Base-by-base conservation (phyloP, 2,329 filamentous ascomycete species). In the Aspergillus sergii region DNA sequence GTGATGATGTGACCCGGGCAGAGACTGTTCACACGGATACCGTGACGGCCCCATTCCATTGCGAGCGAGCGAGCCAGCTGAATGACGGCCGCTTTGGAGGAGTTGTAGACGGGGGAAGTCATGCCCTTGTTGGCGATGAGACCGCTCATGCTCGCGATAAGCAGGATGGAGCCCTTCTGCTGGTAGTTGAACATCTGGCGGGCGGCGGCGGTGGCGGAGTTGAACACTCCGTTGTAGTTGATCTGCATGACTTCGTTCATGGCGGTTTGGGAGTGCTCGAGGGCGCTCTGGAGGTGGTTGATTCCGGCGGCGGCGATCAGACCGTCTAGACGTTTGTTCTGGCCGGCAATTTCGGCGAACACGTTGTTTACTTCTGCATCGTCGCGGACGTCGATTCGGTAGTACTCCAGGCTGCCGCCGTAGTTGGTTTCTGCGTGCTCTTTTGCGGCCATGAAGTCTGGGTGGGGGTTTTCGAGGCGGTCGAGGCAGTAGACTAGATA, bases 1-100 rank as follows among this genome's bases (percentile, higher is more conserved):
- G 84, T 86, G 28, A 85, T 76, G 51, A 86, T 85, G 63, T 86
- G 84, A 0, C 84, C 84, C 0, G 84, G 84, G 64, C 80, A 84
- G 23, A 86, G 68, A 21, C 80, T 82, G 67, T 87, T 87, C 14
- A 87, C 84, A 2, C 83, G 76, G 56, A 87, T 86, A 1, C 82
- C 77, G 72, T 78, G 76, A 32, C 76, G 78, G 56, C 77, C 83
- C 84, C 80, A 86, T 71, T 86, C 85, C 66, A 83, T 83, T 0
- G 85, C 82, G 32, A 86, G 73, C 11, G 78, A 83, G 28, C 83
- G 79, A 1, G 78, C 76, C 1, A 86, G 77, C 68, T 86, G 84
- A 48, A 84, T 80, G 3, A 86, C 81, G 0, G 82, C 84, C 0
- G 84, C 80, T 73, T 87, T 87, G 62, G 82, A 85, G 0, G 82